phyloP scores from a whole-genome alignment of 805 yeast species.

The Candida ovalis region DNA sequence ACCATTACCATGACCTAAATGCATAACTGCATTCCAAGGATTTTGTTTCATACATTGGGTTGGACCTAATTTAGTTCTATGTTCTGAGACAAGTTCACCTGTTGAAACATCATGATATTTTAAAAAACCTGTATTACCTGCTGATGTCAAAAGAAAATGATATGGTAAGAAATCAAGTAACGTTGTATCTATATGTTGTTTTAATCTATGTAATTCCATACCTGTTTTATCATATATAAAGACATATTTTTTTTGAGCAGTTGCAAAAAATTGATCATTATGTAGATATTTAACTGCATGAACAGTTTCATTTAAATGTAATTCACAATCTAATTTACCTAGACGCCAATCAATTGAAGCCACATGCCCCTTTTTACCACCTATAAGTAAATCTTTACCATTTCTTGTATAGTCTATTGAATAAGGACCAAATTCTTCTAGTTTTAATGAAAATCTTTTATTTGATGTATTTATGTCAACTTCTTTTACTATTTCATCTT shows the following conservation, averaged over 20 bases:
- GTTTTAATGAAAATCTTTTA: slow-evolving; percentile 69
- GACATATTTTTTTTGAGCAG: slow-evolving; percentile 92
- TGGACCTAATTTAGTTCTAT: slow-evolving; percentile 86
- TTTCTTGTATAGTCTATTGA: slow-evolving; percentile 75
- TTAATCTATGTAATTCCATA: slow-evolving; percentile 84
- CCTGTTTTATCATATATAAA: slow-evolving; percentile 91
- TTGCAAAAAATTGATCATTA: slow-evolving; percentile 91
- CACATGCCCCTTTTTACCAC: slow-evolving; percentile 91
- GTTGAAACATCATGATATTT: slow-evolving; percentile 96
- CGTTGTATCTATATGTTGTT: slow-evolving; percentile 84
- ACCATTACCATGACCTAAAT: slow-evolving; percentile 91
- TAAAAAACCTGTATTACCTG: slow-evolving; percentile 85
- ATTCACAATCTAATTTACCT: slow-evolving; percentile 76
- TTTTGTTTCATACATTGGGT: slow-evolving; percentile 84
- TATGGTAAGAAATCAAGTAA: slow-evolving; percentile 85
- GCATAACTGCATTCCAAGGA: slow-evolving; percentile 94
- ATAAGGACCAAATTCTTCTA: slow-evolving; percentile 86
- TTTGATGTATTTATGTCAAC: slow-evolving; percentile 76
- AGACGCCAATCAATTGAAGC: slow-evolving; percentile 96
- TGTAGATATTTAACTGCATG: slow-evolving; percentile 88
- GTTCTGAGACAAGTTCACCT: slow-evolving; percentile 79
- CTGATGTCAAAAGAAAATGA: slow-evolving; percentile 81
- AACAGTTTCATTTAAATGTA: slow-evolving; percentile 84
- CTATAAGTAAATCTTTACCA: slow-evolving; percentile 80
- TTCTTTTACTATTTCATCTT: slow-evolving; percentile 66